Evolutionary conservation across 228 moss, liverwort and hornwort genomes (phyloP), one percentile per base, ranked within the genome.

Genomic region (Sphagnum fallax): DNA sequence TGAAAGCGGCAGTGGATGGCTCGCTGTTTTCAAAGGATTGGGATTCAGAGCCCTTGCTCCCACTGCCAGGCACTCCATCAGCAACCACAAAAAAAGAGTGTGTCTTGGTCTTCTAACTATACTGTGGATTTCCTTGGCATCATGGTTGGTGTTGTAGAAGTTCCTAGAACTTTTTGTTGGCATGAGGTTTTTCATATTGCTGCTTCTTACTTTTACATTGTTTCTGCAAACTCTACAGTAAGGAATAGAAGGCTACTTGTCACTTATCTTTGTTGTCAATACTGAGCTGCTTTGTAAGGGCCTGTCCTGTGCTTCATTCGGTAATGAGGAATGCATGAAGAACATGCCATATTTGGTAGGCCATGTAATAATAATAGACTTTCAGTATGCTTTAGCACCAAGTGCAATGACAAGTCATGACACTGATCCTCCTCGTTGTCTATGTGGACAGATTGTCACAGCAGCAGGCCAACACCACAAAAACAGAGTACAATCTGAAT

Each of bases 11-110:
- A 64, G 70, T 83, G 65, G 89, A 94, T 72, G 86, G 89, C 9
- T 91, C 94, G 4, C 73, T 94, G 53, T 94, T 89, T 71, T 86
- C 78, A 18, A 94, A 81, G 71, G 86, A 94, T 72, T 94, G 94
- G 94, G 94, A 94, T 75, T 89, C 94, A 52, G 89, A 94, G 78
- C 91, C 94, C 4, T 81, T 94, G 9, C 91, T 94, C 15, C 85
- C 87, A 47, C 59, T 94, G 52, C 94, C 94, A 48, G 77, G 70
- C 59, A 60, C 79, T 60, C 72, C 82, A 4, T 81, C 90, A 72
- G 63, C 80, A 52, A 69, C 85, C 16, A 74, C 72, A 53, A 77
- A 75, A 72, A 85, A 83, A 72, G 87, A 87, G 85, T 82, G 75
- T 13, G 72, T 65, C 61, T 52, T 10, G 55, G 7, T 49, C 48